Conservation (phyloP, 2,329 filamentous ascomycete species). For the Berkeleyomyces rouxiae region DNA sequence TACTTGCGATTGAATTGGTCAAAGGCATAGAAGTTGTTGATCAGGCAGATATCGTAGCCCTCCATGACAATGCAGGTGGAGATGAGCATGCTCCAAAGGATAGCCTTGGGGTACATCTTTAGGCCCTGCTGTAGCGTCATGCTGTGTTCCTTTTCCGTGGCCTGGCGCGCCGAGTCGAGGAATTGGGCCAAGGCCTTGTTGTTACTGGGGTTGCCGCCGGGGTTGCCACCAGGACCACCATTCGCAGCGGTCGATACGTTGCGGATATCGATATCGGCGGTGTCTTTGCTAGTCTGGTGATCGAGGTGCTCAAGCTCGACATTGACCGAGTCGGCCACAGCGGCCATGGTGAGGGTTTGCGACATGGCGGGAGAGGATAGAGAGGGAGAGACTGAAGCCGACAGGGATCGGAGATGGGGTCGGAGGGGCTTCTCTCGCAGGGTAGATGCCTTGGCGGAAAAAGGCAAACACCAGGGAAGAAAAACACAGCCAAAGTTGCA, state of each 20-base stretch:
- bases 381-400: not conserved
- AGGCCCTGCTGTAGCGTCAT: slow-evolving; percentile 65
- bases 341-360: slow-evolving; percentile 12
- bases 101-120: slow-evolving; percentile 71
- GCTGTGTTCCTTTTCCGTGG: slow-evolving; percentile 44
- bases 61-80: slow-evolving; percentile 90
- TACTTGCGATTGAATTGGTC: slow-evolving; percentile 42
- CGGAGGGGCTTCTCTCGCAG: not conserved
- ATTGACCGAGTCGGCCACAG: slow-evolving; percentile 10
- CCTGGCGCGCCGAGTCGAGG: slow-evolving; percentile 24
- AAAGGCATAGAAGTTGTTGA: slow-evolving; percentile 62
- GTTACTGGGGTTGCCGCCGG: slow-evolving; percentile 25
- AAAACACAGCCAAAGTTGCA: not conserved
- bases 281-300: slow-evolving; percentile 69
- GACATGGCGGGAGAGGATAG: slow-evolving; percentile 5
- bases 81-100: slow-evolving; percentile 68
- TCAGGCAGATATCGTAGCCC: slow-evolving; percentile 66
- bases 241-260: not conserved
- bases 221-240: not conserved
- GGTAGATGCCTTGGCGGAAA: not conserved
- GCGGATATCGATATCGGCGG: not conserved
- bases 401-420: not conserved
- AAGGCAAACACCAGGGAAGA: not conserved
- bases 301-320: slow-evolving; percentile 11
- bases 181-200: slow-evolving; percentile 15